These are phyloP conservation scores for Lentinula guzmanii DNA, from an alignment of 768 basidiomycete species.

Conservation along the genomic window DNA sequence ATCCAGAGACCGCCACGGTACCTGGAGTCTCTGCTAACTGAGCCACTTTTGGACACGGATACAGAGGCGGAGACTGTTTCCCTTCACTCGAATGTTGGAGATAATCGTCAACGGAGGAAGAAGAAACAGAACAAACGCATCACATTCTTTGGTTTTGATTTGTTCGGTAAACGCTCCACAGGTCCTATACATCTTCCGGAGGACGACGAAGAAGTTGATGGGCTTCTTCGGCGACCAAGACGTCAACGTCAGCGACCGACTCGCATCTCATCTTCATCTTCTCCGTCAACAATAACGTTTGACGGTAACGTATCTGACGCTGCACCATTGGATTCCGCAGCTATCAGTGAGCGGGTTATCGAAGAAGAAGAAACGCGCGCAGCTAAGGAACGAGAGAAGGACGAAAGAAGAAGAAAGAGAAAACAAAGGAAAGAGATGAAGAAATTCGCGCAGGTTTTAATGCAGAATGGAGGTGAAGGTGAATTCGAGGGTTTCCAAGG, in stretches of 20 bases:
- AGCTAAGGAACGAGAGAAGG: conserved; percentile 36
- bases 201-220: conserved; percentile 37
- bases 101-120: conserved; percentile 24
- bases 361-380: conserved; percentile 26
- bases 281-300: conserved; percentile 37
- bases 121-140: conserved; percentile 32
- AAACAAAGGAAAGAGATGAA: conserved; percentile 40
- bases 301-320: conserved; percentile 55
- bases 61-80: conserved; percentile 59
- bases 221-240: conserved; percentile 7
- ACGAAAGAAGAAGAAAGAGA: conserved; percentile 40
- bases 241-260: conserved; percentile 15
- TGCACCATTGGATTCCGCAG: conserved; percentile 51
- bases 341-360: conserved; percentile 38
- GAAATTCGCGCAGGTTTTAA: conserved; percentile 31
- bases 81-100: conserved; percentile 57
- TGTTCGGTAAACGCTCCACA: conserved; percentile 51
- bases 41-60: conserved; percentile 32
- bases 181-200: conserved; percentile 49
- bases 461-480: conserved; percentile 25
- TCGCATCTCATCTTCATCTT: conserved; percentile 4
- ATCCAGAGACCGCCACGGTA: conserved; percentile 29
- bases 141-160: conserved; percentile 58
- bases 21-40: conserved; percentile 45
- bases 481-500: conserved; percentile 69